phyloP scores from a whole-genome alignment of 306 rosid genomes.

The Lagenaria siceraria region DNA sequence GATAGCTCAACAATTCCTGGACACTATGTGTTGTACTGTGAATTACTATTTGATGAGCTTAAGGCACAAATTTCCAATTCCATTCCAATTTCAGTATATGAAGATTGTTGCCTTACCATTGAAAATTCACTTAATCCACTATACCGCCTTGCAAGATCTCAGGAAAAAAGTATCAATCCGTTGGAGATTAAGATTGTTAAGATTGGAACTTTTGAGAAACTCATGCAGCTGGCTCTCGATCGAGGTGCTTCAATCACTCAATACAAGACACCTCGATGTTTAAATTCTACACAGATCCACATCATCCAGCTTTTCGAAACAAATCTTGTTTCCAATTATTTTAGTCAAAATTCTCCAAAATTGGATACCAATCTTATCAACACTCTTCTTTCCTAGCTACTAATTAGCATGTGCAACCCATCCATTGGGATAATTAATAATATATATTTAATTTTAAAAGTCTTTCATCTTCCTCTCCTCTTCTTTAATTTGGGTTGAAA shows the following conservation, averaged over 20 bases:
- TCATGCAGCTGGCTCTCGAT: constrained; percentile 37
- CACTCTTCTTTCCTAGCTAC: not conserved
- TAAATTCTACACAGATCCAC: constrained; percentile 24
- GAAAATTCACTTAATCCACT: constrained; percentile 39
- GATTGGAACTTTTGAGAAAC: constrained; percentile 41
- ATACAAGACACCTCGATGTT: constrained; percentile 51
- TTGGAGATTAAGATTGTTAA: constrained; percentile 46
- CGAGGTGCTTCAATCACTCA: constrained; percentile 53
- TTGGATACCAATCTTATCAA: constrained; percentile 27
- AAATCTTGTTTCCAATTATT: constrained; percentile 21
- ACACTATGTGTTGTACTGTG: constrained; percentile 40
- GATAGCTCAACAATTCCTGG: constrained; percentile 43
- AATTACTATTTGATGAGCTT: not conserved
- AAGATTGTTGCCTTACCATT: constrained; percentile 35
- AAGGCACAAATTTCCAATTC: not conserved
- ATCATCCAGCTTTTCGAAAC: constrained; percentile 28
- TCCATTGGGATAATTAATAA: no score
- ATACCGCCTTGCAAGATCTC: constrained; percentile 35
- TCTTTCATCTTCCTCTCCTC: no score
- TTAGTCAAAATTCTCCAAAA: constrained; percentile 31
- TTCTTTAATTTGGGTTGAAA: no score
- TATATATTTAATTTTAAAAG: no score
- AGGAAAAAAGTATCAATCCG: constrained; percentile 34
- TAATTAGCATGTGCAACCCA: no score
- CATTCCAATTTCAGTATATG: constrained; percentile 25